Base-by-base conservation (phyloP, 306 rosid species). In the Chamaecrista fasciculata region DNA sequence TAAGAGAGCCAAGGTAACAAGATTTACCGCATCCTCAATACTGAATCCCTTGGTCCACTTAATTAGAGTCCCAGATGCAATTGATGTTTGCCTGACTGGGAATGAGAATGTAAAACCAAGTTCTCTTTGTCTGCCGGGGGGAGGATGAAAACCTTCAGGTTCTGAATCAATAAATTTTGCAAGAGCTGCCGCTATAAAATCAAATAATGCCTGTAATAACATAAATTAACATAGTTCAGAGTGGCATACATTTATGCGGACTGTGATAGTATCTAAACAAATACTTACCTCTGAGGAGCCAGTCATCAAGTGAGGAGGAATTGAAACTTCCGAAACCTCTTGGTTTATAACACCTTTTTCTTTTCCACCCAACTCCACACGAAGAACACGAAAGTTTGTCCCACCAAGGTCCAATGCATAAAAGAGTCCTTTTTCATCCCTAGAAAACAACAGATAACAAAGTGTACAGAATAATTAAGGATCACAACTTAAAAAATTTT, bases 371-470 rank as follows among this genome's bases (percentile, higher is more conserved):
- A 95, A 77, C n/a, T 81, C 91, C 42, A 91, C 88, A 9, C 99
- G 97, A 70, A 95, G 42, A 61, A 89, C 85, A 11, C 99, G 97
- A 43, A 95, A 95, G 78, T 95, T 95, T 44, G 99, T 95, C 61
- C 99, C 99, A 46, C 99, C 99, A 65, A 95, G 99, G 69, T 95
- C 99, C 68, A 95, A 73, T 42, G 99, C 99, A 83, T 95, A 95
- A 73, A 81, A 95, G 37, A 87, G 50, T 47, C 99, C 99, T 53
- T 84, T 79, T 86, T 95, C 99, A 56, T 95, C 86, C 85, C 99
- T 95, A 62, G 15, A 55, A 55, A 77, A 67, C 2, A 64, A 8
- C 16, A 67, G 64, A 55, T 47, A 69, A n/a, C n/a, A n/a, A 77
- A 70, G 39, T 67, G 18, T n/a, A n/a, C n/a, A 67, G 63, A 3